Conservation (phyloP, 176 grass and related monocot genomes). For the Musa troglodytarum region DNA sequence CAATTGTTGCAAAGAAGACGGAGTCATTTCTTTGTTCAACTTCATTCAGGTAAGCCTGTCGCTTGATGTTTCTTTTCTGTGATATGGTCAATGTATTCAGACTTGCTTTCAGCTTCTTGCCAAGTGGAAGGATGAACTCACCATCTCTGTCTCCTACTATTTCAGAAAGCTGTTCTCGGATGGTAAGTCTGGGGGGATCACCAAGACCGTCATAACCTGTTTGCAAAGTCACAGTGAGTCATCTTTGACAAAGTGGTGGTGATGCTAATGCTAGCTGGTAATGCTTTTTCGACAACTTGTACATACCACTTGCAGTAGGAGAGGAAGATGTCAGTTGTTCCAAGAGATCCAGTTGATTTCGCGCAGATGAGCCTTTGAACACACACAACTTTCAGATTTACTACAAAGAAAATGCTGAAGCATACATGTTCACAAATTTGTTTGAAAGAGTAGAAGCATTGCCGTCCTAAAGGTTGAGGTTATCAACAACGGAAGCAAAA, state of each 20-base stretch:
- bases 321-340: constrained; percentile 61
- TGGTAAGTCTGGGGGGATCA: constrained; percentile 17
- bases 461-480: background rate
- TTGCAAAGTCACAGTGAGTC: background rate
- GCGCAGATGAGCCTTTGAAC: constrained; percentile 57
- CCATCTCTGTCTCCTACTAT: constrained; percentile 38
- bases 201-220: constrained; percentile 27
- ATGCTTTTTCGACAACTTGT: background rate
- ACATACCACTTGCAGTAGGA: constrained; percentile 37
- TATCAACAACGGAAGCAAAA: background rate
- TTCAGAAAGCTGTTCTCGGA: constrained; percentile 59
- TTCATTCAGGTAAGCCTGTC: constrained; percentile 72
- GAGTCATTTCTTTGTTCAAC: constrained; percentile 67
- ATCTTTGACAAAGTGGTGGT: constrained; percentile 7
- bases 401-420: constrained; percentile 7
- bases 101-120: constrained; percentile 64
- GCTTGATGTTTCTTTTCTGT: constrained; percentile 83
- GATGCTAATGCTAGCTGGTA: background rate
- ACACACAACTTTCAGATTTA: constrained; percentile 3
- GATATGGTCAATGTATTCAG: constrained; percentile 53
- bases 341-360: constrained; percentile 68
- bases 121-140: constrained; percentile 70
- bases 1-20: constrained; percentile 64
- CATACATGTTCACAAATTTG: background rate
- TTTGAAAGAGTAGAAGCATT: too few species aligned